These are phyloP conservation scores for Lactarius sp. DNA, from an alignment of 768 basidiomycete genomes.

Conservation along the genomic window DNA sequence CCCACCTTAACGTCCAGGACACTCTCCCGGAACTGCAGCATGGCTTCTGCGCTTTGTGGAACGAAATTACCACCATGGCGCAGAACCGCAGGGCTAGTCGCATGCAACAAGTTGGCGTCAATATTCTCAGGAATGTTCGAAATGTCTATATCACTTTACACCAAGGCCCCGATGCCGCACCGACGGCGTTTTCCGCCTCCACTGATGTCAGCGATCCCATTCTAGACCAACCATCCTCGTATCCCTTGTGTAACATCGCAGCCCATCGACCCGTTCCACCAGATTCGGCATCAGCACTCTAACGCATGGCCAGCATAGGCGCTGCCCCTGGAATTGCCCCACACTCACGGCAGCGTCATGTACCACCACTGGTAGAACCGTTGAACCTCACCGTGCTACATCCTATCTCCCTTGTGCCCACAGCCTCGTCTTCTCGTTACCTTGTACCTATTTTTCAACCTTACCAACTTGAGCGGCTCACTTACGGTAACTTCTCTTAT, in stretches of 20 bases:
- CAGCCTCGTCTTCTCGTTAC: no score
- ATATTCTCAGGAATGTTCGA: neutral
- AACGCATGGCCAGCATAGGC: no score
- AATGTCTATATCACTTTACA: neutral
- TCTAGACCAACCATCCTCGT: no score
- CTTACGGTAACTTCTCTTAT: no score
- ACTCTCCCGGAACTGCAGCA: neutral
- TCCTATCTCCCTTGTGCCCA: no score
- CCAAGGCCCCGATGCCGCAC: neutral
- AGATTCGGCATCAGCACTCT: neutral
- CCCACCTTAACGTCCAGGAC: neutral
- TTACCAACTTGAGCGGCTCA: no score
- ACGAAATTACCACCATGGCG: neutral
- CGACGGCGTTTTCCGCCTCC: neutral
- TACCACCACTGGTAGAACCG: no score
- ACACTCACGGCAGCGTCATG: no score
- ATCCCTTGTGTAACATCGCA: neutral
- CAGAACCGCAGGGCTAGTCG: neutral
- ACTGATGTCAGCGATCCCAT: neutral
- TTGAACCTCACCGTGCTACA: no score
- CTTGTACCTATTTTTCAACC: no score
- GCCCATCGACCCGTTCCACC: slow-evolving; percentile 32
- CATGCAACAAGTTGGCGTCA: neutral
- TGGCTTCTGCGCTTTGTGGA: neutral
- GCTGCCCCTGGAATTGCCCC: no score